phyloP scores from a whole-genome alignment of 805 yeast species.

The Monosporozyma unispora region DNA sequence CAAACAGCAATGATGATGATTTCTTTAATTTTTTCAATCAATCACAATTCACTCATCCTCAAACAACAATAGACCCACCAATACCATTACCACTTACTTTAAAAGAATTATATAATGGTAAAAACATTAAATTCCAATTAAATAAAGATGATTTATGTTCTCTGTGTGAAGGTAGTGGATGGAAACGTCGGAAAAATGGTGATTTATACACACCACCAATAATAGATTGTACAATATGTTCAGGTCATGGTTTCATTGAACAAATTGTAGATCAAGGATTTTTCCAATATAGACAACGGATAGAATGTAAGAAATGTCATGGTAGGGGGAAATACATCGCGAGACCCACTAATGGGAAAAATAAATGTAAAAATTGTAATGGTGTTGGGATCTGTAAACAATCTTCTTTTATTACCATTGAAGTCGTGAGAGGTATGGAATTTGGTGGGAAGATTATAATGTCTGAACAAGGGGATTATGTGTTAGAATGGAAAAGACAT shows the following conservation, averaged over 20 bases:
- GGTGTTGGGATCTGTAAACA: constrained; percentile 58
- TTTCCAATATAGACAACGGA: constrained; percentile 35
- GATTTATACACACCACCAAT: constrained; percentile 36
- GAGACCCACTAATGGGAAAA: constrained; percentile 36
- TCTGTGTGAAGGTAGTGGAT: constrained; percentile 70
- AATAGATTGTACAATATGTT: constrained; percentile 51
- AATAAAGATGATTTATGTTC: constrained; percentile 67
- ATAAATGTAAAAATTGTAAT: constrained; percentile 66
- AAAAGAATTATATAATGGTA: constrained; percentile 74
- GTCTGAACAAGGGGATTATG: constrained; percentile 69
- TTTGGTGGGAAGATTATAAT: constrained; percentile 53
- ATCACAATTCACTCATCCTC: not conserved
- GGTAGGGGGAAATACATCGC: constrained; percentile 51
- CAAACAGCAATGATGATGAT: constrained; percentile 30
- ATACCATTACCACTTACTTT: constrained; percentile 55
- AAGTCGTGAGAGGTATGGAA: constrained; percentile 62
- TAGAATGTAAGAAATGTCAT: constrained; percentile 57
- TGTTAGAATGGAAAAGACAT: constrained; percentile 49
- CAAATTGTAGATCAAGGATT: constrained; percentile 12
- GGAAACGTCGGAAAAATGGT: constrained; percentile 32
- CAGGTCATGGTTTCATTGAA: constrained; percentile 58
- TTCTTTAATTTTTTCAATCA: constrained; percentile 59
- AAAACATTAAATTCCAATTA: constrained; percentile 62
- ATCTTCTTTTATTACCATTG: constrained; percentile 65
- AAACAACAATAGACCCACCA: not conserved